Conservation (phyloP, 2,329 filamentous ascomycete genomes). For the Pochonia chlamydosporia region DNA sequence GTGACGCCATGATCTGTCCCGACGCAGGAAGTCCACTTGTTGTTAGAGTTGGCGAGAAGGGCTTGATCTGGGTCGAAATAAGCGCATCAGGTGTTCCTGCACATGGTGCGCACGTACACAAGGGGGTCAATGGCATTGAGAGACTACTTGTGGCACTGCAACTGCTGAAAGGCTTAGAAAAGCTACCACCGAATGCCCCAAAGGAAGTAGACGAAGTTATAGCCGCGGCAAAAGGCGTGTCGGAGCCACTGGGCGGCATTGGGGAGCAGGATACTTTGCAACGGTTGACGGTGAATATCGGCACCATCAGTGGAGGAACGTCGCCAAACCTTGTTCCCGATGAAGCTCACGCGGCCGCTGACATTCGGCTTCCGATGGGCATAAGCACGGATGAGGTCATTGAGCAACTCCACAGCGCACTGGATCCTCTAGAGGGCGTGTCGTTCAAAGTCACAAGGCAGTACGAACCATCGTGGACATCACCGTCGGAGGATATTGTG, state of each 20-base stretch:
- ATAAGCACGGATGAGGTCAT: slow-evolving; percentile 2
- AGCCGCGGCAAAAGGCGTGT: slow-evolving; percentile 4
- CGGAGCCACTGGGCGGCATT: slow-evolving; percentile 7
- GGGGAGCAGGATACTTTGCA: slow-evolving; percentile 7
- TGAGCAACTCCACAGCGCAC: background rate
- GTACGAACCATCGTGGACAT: slow-evolving; percentile 11
- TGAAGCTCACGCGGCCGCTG: slow-evolving; percentile 7
- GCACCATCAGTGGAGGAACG: slow-evolving; percentile 9
- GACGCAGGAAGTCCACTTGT: slow-evolving; percentile 10
- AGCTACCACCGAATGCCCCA: background rate
- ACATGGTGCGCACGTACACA: slow-evolving; percentile 11
- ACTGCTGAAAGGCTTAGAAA: slow-evolving; percentile 7
- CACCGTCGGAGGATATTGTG: slow-evolving; percentile 6
- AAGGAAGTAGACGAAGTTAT: slow-evolving; percentile 2
- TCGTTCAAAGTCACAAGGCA: slow-evolving; percentile 1
- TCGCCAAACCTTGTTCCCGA: slow-evolving; percentile 11
- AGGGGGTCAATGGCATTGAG: slow-evolving; percentile 9
- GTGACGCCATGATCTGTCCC: slow-evolving; percentile 10
- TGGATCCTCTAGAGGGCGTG: slow-evolving; percentile 3
- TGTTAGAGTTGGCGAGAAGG: slow-evolving; percentile 11
- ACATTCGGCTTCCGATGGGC: slow-evolving; percentile 10
- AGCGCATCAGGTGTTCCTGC: slow-evolving; percentile 7
- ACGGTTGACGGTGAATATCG: slow-evolving; percentile 11
- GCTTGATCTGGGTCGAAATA: slow-evolving; percentile 10
- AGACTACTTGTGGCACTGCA: slow-evolving; percentile 4